Evolutionary conservation across 2,329 filamentous ascomycete genomes (phyloP), one percentile per base, ranked within the genome.

Genomic region (Tolypocladium cylindrosporum): DNA sequence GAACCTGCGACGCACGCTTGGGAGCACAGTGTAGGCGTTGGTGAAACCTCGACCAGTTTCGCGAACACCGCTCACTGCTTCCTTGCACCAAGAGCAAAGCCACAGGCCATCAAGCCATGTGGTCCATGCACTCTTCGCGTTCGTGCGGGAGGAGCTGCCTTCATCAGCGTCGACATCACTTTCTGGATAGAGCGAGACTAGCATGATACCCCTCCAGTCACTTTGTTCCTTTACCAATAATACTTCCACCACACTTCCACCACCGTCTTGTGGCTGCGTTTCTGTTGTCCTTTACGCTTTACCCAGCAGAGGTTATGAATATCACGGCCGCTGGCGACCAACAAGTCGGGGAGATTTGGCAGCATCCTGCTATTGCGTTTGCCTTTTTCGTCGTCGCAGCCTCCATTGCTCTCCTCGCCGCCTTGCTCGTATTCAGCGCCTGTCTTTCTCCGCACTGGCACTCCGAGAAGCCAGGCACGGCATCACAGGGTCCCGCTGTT

Each of bases 1-100:
- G 57, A 84, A 83, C 58, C 72, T 88, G 19, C 71, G 78, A 54
- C 79, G 80, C 61, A 84, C 79, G 19, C 65, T 81, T 45, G 76
- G 69, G 53, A 66, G 66, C 50, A 60, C 67, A 42, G 62, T 67
- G 37, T 72, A 59, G 31, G 16, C 48, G 19, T 5, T 9, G 36
- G 31, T 8, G 16, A 8, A 21, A 1, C 31, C 14, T 19, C 10
- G 48, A 27, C 27, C 27, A 16, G 27, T 34, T 36, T 16, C 16
- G n/a, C 7, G 27, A 51, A 27, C 16, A 14, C 27, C 19, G 45
- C 45, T 19, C 1, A 2, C 21, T 51, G 31, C 4, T 34, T 51
- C 31, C 48, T 51, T 36, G 31, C 31, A 11, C 27, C 11, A 6
- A 9, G 19, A 34, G 8, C 27, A 21, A 8, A 11, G 11, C 7